Percentiles rank a stretch among this genome's conserved stretches.
Evolutionary conservation across 192 early-diverging fungal genomes (phyloP).

Genomic region (Backusella tuberculispora): DNA sequence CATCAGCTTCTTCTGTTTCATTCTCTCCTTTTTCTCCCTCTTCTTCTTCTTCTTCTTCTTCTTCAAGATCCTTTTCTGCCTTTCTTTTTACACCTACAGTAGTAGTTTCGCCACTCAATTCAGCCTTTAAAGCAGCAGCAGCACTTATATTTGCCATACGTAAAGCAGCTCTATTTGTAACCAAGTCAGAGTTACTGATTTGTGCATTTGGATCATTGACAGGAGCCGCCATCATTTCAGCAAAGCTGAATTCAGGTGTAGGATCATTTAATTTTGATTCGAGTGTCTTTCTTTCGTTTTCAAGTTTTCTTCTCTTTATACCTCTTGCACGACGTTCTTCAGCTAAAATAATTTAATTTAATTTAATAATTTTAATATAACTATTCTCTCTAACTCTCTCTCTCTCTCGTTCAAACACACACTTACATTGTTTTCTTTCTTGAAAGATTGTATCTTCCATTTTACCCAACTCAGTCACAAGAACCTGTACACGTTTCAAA

Average conservation of each 20-base stretch:
- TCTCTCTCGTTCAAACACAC: constrained; percentile 17
- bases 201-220: constrained; percentile 51
- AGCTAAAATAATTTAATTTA: constrained; percentile 23
- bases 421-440: constrained; percentile 62
- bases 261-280: not conserved
- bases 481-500: constrained; percentile 73
- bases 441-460: constrained; percentile 82
- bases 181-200: constrained; percentile 54
- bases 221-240: constrained; percentile 38
- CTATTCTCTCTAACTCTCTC: too few relatives aligned
- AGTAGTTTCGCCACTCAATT: constrained; percentile 44
- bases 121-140: constrained; percentile 68
- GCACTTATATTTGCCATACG: constrained; percentile 59
- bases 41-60: constrained; percentile 30
- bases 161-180: constrained; percentile 40
- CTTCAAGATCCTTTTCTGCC: constrained; percentile 50
- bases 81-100: constrained; percentile 49
- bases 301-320: constrained; percentile 39
- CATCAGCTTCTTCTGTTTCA: constrained; percentile 23
- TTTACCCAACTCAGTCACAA: constrained; percentile 83
- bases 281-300: constrained; percentile 27
- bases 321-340: constrained; percentile 37
- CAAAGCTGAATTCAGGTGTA: constrained; percentile 36
- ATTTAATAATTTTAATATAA: too few relatives aligned
- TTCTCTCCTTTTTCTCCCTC: constrained; percentile 21